Base-by-base conservation (phyloP, 257 asterid species). In the Fraxinus cuspidata region DNA sequence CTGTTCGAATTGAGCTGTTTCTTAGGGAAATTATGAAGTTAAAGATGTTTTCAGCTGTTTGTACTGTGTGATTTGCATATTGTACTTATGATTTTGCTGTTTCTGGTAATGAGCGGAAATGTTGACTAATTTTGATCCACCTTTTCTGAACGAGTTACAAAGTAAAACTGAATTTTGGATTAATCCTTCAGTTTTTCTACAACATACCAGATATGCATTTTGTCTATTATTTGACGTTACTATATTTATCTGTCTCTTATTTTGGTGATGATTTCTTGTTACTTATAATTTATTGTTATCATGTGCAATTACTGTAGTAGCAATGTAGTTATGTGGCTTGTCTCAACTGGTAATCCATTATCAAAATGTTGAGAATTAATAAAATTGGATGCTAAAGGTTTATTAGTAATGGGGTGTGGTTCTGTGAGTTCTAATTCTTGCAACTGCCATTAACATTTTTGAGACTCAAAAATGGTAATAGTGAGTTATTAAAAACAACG, bases 1-100 rank as follows among this genome's bases (percentile, higher is more conserved):
- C 53, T 71, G 18, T 65, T 38, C 34, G 58, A n/a, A 70, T 70
- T 70, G 23, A 21, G 34, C 34, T 21, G 28, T 70, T 70, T 67
- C 27, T 18, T 21, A 29, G 60, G 34, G 60, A 44, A 34, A 58
- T 35, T 42, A 40, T 12, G 42, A 27, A 67, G 32, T 11, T 29
- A 13, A 44, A 64, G 21, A 16, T 28, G 21, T 15, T 28, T 69
- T 71, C 8, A 40, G 76, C 34, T 72, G 74, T 11, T 73, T 73
- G 56, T 68, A 58, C 56, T 63, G 19, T 21, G 65, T 40, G 73
- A 31, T 70, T 77, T 29, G 23, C 3, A 18, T 16, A 29, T 10
- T 35, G 60, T 35, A 3, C 71, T 29, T 27, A 47, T 66, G 73
- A 38, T 58, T 19, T 64, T 38, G 8, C 16, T 35, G 31, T 35